These are phyloP conservation scores for Rhynchospora breviuscula DNA, from an alignment of 176 grass and related monocot genomes.

Conservation along the genomic window DNA sequence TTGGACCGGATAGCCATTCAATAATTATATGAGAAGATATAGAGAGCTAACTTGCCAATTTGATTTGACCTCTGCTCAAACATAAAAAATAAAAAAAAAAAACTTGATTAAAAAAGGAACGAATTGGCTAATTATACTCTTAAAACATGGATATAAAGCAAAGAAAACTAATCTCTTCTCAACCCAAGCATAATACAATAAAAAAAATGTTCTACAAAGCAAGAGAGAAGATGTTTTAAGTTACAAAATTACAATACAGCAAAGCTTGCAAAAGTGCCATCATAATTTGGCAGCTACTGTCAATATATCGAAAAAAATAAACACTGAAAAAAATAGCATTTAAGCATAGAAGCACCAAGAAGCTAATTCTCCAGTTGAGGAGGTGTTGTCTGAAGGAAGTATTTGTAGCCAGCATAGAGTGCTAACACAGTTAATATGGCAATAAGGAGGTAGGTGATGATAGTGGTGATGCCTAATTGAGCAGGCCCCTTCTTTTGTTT, in stretches of 20 bases:
- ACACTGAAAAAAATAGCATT: neutral
- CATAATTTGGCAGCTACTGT: neutral
- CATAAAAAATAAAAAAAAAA: neutral
- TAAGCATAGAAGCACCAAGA: neutral
- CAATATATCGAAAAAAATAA: too few species aligned
- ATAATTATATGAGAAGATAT: neutral
- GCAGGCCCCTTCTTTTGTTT: conserved; percentile 67
- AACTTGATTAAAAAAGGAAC: neutral
- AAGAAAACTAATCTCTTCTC: neutral
- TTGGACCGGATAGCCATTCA: neutral
- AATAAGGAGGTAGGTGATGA: conserved; percentile 51
- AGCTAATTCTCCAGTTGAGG: conserved; percentile 30
- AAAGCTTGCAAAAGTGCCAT: conserved; percentile 8
- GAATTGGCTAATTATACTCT: neutral
- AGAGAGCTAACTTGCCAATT: neutral
- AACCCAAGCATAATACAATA: conserved; percentile 8
- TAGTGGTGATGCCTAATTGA: conserved; percentile 34
- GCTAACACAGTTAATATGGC: conserved; percentile 30
- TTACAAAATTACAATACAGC: conserved; percentile 1
- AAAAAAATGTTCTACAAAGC: conserved; percentile 7
- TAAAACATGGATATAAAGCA: neutral
- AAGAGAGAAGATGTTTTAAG: neutral
- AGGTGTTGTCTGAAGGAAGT: conserved; percentile 28
- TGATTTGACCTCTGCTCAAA: neutral
- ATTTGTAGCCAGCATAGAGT: conserved; percentile 49